Base-by-base conservation (phyloP, 2,329 filamentous ascomycete species). In the Chaetothyriales sp. region DNA sequence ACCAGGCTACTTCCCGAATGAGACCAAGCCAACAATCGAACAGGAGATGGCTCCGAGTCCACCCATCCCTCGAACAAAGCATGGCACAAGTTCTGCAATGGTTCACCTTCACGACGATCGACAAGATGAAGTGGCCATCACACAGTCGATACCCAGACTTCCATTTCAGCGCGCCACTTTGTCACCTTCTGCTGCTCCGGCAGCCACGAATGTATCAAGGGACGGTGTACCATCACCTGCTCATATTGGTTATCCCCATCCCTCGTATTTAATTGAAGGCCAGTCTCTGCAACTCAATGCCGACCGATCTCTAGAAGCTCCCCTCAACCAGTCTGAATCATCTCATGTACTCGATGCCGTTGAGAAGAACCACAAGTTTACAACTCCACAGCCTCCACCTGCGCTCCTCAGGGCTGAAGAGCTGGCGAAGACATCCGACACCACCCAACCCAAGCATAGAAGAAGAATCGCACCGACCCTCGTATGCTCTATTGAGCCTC, bases 401-500 rank as follows among this genome's bases (percentile, higher is more conserved):
- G 33, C 33, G 33, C 33, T 15, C 33, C 33, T 5, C 10, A 40
- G 13, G 5, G 9, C 33, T 5, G 15, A 40, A 15, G 33, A 40
- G 10, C 33, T 40, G 33, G 33, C 8, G 15, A 40, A 40, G 13
- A 10, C 33, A 10, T 40, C 33, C 10, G 15, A 40, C 15, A 10
- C 33, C 15, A 20, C 25, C 20, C 50, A 53, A 18, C n/a, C 33
- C n/a, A 56, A 57, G 47, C 55, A 54, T 44, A 57, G 43, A 28
- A 49, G 47, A 33, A 46, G 54, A 29, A 56, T 61, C n/a, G 53
- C 51, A 28, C 60, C 60, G 20, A 51, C 54, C 45, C 48, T 49
- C 48, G 18, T 54, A 18, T 9, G 50, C 2, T 44, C 46, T 18
- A 9, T 47, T 18, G 22, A 46, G n/a, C 13, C 33, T 33, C 19